phyloP scores from a whole-genome alignment of 495 filamentous ascomycete species.

The Penicillium robsamsonii region DNA sequence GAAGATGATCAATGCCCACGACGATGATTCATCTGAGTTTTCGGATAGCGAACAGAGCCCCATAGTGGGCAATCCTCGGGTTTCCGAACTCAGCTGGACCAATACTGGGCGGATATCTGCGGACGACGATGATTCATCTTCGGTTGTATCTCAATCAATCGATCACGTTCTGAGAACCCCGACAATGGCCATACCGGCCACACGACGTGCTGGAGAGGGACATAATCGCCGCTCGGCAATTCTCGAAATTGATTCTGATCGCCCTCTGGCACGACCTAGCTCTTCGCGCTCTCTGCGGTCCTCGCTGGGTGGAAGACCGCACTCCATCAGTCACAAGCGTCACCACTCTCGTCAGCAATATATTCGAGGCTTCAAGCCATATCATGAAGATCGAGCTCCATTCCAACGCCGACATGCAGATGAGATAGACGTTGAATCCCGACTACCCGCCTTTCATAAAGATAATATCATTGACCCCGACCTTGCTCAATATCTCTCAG shows the following conservation, averaged over 20 bases:
- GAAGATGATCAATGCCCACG: constrained; percentile 82
- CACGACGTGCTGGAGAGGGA: constrained; percentile 76
- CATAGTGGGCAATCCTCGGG: constrained; percentile 36
- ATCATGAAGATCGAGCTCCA: constrained; percentile 76
- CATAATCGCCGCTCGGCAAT: constrained; percentile 80
- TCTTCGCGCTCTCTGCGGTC: constrained; percentile 93
- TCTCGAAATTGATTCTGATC: constrained; percentile 81
- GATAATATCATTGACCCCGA: constrained; percentile 99
- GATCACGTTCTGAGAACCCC: constrained; percentile 51
- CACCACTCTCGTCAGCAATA: constrained; percentile 84
- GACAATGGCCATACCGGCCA: constrained; percentile 84
- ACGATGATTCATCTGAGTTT: constrained; percentile 87
- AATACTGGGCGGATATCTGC: constrained; percentile 24
- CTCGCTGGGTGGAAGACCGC: constrained; percentile 59
- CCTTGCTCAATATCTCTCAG: constrained; percentile 90
- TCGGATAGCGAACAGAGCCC: constrained; percentile 68
- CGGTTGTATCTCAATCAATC: constrained; percentile 46
- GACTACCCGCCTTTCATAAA: constrained; percentile 87
- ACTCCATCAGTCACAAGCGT: constrained; percentile 73
- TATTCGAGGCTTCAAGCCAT: constrained; percentile 57
- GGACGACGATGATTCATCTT: constrained; percentile 48
- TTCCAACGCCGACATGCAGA: constrained; percentile 74
- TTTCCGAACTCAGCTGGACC: constrained; percentile 36
- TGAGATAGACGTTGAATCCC: constrained; percentile 61
- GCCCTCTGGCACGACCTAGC: constrained; percentile 72